Conservation (phyloP, 2,329 filamentous ascomycete species). For the Clonostachys solani region DNA sequence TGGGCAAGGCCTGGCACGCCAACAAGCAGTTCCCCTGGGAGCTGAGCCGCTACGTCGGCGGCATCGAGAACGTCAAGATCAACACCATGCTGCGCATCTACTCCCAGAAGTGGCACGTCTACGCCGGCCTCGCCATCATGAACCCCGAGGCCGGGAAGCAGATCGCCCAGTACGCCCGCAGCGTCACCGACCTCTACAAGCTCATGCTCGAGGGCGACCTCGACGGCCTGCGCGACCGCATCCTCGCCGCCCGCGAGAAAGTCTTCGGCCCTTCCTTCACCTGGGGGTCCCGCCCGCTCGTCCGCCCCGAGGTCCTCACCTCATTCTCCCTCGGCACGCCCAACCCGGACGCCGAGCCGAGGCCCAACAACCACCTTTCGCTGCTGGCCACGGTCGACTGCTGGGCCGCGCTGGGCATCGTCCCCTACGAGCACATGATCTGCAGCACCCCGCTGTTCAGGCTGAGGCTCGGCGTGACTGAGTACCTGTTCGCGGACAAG, state of each 20-base stretch:
- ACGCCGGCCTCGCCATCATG: conserved; percentile 92
- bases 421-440: conserved; percentile 99
- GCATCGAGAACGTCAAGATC: conserved; percentile 99
- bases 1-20: conserved; percentile 97
- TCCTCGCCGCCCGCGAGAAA: conserved; percentile 60
- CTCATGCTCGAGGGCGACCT: conserved; percentile 87
- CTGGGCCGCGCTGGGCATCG: conserved; percentile 90
- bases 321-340: conserved; percentile 79
- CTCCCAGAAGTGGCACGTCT: conserved; percentile 98
- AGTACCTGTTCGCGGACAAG: conserved; percentile 86
- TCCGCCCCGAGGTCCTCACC: conserved; percentile 82
- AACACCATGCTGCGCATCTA: conserved; percentile 98
- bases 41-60: conserved; percentile 88
- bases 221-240: conserved; percentile 67
- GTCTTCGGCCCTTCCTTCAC: conserved; percentile 68
- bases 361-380: conserved; percentile 90
- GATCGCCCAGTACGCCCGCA: conserved; percentile 89
- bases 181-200: conserved; percentile 92
- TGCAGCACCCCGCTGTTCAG: conserved; percentile 97
- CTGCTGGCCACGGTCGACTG: conserved; percentile 97
- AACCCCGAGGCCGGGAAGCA: conserved; percentile 91
- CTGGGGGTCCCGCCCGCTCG: conserved; percentile 61
- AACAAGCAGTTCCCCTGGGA: conserved; percentile 98
- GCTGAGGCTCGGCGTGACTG: conserved; percentile 93
- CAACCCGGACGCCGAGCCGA: conserved; percentile 44